Evolutionary conservation across 352 stramenopile genomes (phyloP), one percentile per base, ranked within the genome.

Genomic region (Phytophthora megakarya): DNA sequence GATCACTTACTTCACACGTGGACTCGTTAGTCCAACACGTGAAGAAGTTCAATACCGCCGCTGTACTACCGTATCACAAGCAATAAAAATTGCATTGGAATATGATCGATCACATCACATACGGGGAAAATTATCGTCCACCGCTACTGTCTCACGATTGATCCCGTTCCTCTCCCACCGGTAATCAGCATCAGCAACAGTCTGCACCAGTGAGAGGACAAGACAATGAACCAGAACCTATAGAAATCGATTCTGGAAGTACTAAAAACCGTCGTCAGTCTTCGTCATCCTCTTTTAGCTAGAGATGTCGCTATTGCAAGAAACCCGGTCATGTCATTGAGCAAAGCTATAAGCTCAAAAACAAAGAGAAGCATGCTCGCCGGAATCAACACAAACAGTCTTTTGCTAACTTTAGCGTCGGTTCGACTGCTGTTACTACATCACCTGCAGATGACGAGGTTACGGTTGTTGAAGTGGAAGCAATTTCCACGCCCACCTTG

Each of bases 31-130:
- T 35, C 44, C 30, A 16, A 73, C 40, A n/a, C 52, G 58, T 15
- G 48, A 71, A 28, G 64, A 73, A 63, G 46, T 72, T 49, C 47
- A 72, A 46, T 77, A 73, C 37, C 58, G 59, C 33, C 53, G 51
- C 26, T 71, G 59, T 57, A 54, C 16, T 16, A 72, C 53, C 1
- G 35, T 73, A 26, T 54, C 53, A 5, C 21, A 63, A 30, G 53
- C 59, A 39, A 64, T 71, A 21, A 50, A 47, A 10, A 39, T 58
- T 44, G 60, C 45, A 21, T 43, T 73, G 19, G 63, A 70, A n/a
- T 75, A 60, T 42, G 61, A 67, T 42, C 61, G 60, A 44, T 50
- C 61, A 1, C 67, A 75, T 54, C 52, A 59, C 18, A 22, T 39
- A 3, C 51, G 40, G 9, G 52, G 39, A 40, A 38, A 53, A 49